Evolutionary conservation across 495 filamentous ascomycete genomes (phyloP).

Genomic region (Penicillium angulare): DNA sequence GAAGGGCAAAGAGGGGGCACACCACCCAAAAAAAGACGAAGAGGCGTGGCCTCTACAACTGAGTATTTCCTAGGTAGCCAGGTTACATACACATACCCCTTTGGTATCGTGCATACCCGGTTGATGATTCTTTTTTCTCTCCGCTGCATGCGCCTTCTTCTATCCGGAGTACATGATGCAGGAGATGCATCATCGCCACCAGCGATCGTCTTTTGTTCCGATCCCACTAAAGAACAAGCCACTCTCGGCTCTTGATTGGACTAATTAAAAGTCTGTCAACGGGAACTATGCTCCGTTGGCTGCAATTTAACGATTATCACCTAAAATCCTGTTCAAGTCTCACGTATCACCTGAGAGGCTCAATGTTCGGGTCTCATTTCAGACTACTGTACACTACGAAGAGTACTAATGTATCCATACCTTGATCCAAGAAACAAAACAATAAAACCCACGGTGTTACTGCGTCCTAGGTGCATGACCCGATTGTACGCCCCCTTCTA

Average conservation of each 20-base stretch:
- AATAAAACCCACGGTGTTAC: not conserved
- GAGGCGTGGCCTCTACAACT: too few relatives aligned
- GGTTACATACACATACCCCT: not conserved
- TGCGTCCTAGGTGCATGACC: not conserved
- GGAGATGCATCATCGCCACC: constrained; percentile 31
- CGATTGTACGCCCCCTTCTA: not conserved
- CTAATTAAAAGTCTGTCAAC: not conserved
- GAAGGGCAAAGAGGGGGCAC: too few relatives aligned
- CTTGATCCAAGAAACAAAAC: not conserved
- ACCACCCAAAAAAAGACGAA: not conserved
- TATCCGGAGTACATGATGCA: constrained; percentile 35
- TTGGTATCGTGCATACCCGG: constrained; percentile 26
- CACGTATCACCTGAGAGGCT: not conserved
- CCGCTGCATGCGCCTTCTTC: constrained; percentile 19
- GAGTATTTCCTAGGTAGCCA: too few relatives aligned
- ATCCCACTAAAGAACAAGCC: constrained; percentile 9
- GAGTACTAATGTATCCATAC: not conserved
- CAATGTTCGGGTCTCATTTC: not conserved
- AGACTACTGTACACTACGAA: too few relatives aligned
- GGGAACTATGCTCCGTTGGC: constrained; percentile 19
- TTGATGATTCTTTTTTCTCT: constrained; percentile 18
- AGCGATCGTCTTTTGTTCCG: constrained; percentile 19
- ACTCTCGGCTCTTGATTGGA: constrained; percentile 8
- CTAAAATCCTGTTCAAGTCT: constrained; percentile 6
- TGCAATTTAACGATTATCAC: constrained; percentile 21